Evolutionary conservation across 108 stramenopile genomes (phyloP).

Genomic region (Skeletonema tropicum): DNA sequence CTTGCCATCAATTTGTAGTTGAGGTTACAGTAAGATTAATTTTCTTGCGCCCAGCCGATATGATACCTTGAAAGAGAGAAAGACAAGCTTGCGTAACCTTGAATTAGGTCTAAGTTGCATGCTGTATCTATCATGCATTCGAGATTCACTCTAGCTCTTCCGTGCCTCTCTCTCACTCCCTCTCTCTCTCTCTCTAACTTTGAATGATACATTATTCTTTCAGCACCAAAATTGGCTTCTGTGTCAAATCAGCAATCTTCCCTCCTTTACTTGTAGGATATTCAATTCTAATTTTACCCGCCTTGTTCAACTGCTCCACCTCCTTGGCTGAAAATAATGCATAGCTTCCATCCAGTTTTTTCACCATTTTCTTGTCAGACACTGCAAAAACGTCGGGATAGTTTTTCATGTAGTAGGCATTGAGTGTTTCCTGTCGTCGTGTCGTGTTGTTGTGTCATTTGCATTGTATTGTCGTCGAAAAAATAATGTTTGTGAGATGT

Average conservation of each 20-base stretch:
- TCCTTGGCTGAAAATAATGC: conserved; percentile 58
- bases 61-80: too few relatives aligned
- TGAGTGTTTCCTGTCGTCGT: conserved; percentile 54
- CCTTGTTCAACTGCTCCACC: conserved; percentile 49
- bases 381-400: conserved; percentile 82
- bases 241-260: conserved; percentile 72
- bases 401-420: conserved; percentile 88
- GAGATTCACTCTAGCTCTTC: too few relatives aligned
- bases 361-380: conserved; percentile 66
- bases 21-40: too few relatives aligned
- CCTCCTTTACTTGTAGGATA: conserved; percentile 70
- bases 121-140: too few relatives aligned
- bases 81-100: too few relatives aligned
- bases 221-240: conserved; percentile 81
- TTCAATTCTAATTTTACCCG: conserved; percentile 63
- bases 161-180: neutral
- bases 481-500: neutral
- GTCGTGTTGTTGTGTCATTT: neutral
- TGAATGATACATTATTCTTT: conserved; percentile 40
- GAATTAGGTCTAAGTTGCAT: too few relatives aligned
- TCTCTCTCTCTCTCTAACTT: neutral
- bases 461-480: neutral
- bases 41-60: too few relatives aligned
- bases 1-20: too few relatives aligned
- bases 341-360: conserved; percentile 75